Evolutionary conservation across 2,329 filamentous ascomycete genomes (phyloP), one percentile per base, ranked within the genome.

Genomic region (Pseudogymnoascus sp.): DNA sequence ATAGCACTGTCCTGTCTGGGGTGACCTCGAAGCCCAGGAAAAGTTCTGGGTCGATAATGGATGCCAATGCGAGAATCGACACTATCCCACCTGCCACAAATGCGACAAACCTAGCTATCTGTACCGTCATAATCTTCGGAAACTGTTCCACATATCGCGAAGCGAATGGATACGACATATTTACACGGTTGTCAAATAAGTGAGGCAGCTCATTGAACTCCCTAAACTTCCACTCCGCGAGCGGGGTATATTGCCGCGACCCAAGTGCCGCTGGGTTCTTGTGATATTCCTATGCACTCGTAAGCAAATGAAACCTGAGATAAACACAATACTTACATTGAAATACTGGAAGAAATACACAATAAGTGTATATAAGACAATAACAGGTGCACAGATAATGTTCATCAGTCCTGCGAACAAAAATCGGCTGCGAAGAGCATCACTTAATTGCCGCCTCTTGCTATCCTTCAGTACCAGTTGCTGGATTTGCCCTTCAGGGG

Each of bases 121-220:
- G 92, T 65, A 95, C 89, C 0, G 88, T 95, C 76, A 97, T 96
- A 72, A 93, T 88, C 74, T 98, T 98, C 0, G 95, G 95, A 65
- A 99, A 99, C 68, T 98, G 93, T 67, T 96, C 91, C 26, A 99
- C 83, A 71, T 99, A 99, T 59, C 91, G 86, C 35, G 89, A 91
- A 2, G 95, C 93, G 73, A 91, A 97, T 0, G 93, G 93, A 71
- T 95, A 92, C 0, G 95, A 96, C 89, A 98, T 96, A 67, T 96
- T 93, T 43, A 93, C 81, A 19, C 95, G 87, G 67, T 93, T 90
- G 65, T 92, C 85, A 70, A 98, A 99, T 2, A 98, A 82, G 75
- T 99, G 95, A 63, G 89, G 89, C 1, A 99, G 82, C 75, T 99
- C 95, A 71, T 99, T 99, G 81, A 98, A 99, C 74, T 98, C 93